Base-by-base conservation (phyloP, 2,329 filamentous ascomycete species). In the Trichoderma hamatum region DNA sequence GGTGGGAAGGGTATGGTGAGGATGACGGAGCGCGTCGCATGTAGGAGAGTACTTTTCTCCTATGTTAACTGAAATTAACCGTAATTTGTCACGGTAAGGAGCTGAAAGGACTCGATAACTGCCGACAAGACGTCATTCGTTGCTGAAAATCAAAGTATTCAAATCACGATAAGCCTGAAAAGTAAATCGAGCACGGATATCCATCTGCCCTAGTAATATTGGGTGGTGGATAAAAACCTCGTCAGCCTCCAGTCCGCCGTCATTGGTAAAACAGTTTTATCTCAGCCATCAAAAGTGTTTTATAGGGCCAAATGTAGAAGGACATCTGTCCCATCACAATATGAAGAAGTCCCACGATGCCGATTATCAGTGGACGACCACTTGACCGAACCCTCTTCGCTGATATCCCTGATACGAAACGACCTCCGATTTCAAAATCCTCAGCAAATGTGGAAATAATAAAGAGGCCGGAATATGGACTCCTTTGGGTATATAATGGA, bases 11-110 rank as follows among this genome's bases (percentile, higher is more conserved):
- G 34, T 67, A 67, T 7, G 39, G 54, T 28, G 55, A 52, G 24
- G 51, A 51, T 24, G 39, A 52, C 11, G 61, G 52, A 43, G 28
- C 67, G 58, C 60, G 64, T 19, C 67, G 56, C 39, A 69, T 69
- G 39, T 69, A 64, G n/a, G 24, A 51, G 30, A 46, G 5, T 43
- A 6, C 26, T 6, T 59, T 28, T 16, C 43, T 49, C 26, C 36
- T 19, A 21, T n/a, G 9, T 39, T 51, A 30, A 30, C 54, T 58
- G 11, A 59, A 49, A 24, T n/a, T 26, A 13, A 3, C 14, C 19
- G 16, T 46, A 59, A 36, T 21, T 36, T 36, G 16, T 26, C 28
- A 58, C n/a, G 21, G 7, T 4, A 51, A 55, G 28, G n/a, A 11
- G 28, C 43, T 30, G 28, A 24, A 21, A 21, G 43, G 16, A 34